A percentile compares a stretch with the other conserved stretches of the same genome.
These are phyloP conservation scores for Ophiognomonia clavigignenti-juglandacearum DNA, from an alignment of 2,329 filamentous ascomycete genomes.

Conservation along the genomic window DNA sequence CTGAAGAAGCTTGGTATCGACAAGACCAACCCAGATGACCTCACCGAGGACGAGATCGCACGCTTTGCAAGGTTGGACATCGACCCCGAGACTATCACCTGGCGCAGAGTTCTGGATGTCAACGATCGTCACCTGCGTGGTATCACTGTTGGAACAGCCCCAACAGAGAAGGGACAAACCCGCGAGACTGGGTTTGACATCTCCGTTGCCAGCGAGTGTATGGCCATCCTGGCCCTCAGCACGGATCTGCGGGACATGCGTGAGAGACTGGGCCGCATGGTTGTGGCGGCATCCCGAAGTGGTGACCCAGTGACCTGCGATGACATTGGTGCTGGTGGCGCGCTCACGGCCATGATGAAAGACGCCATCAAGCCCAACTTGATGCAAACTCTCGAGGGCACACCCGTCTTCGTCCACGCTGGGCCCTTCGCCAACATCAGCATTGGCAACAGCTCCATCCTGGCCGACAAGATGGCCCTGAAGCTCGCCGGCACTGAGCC, in stretches of 20 bases:
- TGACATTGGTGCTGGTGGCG: slow-evolving; percentile 88
- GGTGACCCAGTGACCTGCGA: slow-evolving; percentile 95
- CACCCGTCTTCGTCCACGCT: slow-evolving; percentile 94
- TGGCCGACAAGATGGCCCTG: slow-evolving; percentile 91
- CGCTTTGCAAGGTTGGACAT: slow-evolving; percentile 94
- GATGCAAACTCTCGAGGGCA: slow-evolving; percentile 97
- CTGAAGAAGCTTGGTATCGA: slow-evolving; percentile 93
- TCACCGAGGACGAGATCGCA: slow-evolving; percentile 83
- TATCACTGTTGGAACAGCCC: slow-evolving; percentile 80
- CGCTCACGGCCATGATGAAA: slow-evolving; percentile 90
- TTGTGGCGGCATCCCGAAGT: slow-evolving; percentile 77
- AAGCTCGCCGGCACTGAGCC: slow-evolving; percentile 93
- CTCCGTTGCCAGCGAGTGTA: slow-evolving; percentile 94
- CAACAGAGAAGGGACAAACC: slow-evolving; percentile 84
- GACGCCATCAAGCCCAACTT: slow-evolving; percentile 96
- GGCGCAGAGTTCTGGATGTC: slow-evolving; percentile 92
- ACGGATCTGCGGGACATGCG: slow-evolving; percentile 85
- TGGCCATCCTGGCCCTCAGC: slow-evolving; percentile 94
- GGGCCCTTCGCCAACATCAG: slow-evolving; percentile 98
- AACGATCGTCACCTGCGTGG: slow-evolving; percentile 92
- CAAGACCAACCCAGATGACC: slow-evolving; percentile 87
- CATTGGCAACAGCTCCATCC: slow-evolving; percentile 91
- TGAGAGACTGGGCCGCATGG: slow-evolving; percentile 91
- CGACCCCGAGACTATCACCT: slow-evolving; percentile 94
- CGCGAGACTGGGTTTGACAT: slow-evolving; percentile 96